These are phyloP conservation scores for Russula compacta DNA, from an alignment of 768 basidiomycete species.

Conservation along the genomic window DNA sequence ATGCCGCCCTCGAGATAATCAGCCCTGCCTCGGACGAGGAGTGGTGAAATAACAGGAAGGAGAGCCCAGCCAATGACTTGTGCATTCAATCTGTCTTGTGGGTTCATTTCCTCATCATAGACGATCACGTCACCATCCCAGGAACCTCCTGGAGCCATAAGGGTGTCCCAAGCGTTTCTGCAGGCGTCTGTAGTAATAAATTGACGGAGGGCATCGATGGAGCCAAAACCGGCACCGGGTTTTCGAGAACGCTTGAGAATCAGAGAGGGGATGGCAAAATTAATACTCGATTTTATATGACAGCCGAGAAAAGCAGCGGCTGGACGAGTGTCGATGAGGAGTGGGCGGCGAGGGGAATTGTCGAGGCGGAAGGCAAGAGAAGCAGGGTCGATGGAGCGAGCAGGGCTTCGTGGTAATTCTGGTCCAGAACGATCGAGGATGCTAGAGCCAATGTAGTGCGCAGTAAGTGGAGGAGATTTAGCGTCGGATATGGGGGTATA, in stretches of 20 bases:
- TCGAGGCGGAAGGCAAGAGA: slow-evolving; percentile 40
- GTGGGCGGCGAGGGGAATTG: slow-evolving; percentile 39
- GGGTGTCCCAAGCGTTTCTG: slow-evolving; percentile 59
- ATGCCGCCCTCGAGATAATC: slow-evolving; percentile 72
- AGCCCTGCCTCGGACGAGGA: slow-evolving; percentile 46
- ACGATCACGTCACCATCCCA: slow-evolving; percentile 76
- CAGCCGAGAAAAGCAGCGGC: slow-evolving; percentile 52
- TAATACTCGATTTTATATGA: slow-evolving; percentile 63
- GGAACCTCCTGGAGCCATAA: slow-evolving; percentile 38
- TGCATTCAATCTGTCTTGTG: slow-evolving; percentile 46
- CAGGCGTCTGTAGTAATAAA: slow-evolving; percentile 77
- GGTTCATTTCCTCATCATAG: slow-evolving; percentile 72
- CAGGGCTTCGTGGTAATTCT: slow-evolving; percentile 22
- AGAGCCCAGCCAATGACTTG: slow-evolving; percentile 62
- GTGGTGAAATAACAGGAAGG: slow-evolving; percentile 49
- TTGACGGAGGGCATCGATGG: slow-evolving; percentile 60
- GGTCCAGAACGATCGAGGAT: slow-evolving; percentile 18
- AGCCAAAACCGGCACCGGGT: slow-evolving; percentile 56
- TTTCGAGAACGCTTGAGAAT: slow-evolving; percentile 81
- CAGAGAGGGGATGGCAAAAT: slow-evolving; percentile 82
- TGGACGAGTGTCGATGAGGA: slow-evolving; percentile 79
- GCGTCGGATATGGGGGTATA: slow-evolving; percentile 43
- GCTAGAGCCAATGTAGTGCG: slow-evolving; percentile 26
- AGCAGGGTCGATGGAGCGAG: slow-evolving; percentile 38
- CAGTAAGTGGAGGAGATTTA: slow-evolving; percentile 24